Evolutionary conservation across 495 filamentous ascomycete genomes (phyloP).

Genomic region (Neurospora sp.): DNA sequence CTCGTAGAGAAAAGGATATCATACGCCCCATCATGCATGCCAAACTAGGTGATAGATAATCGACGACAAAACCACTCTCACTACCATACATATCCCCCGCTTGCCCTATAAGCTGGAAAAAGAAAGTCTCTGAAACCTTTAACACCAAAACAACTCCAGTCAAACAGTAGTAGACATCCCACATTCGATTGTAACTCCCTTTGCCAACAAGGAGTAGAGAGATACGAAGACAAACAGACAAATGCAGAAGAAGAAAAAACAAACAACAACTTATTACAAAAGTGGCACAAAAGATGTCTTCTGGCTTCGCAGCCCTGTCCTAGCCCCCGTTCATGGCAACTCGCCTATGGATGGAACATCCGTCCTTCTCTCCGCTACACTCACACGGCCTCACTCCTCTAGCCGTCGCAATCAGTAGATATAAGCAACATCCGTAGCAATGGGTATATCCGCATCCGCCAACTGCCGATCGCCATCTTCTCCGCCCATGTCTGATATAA

Average conservation of each 20-base stretch:
- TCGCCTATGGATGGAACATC: neutral
- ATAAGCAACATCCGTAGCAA: neutral
- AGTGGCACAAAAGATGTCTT: neutral
- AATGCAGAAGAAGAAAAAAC: neutral
- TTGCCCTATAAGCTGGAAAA: neutral
- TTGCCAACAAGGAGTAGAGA: neutral
- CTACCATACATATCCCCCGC: neutral
- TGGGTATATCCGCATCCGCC: neutral
- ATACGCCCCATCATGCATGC: neutral
- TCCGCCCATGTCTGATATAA: neutral
- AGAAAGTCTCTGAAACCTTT: neutral
- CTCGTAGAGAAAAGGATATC: neutral
- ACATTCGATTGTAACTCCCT: neutral
- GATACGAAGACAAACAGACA: neutral
- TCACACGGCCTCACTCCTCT: neutral
- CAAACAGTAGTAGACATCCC: neutral
- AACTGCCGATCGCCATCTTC: neutral
- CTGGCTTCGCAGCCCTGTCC: neutral
- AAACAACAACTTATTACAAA: neutral
- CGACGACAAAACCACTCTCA: neutral
- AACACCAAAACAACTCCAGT: neutral
- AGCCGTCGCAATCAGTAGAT: neutral
- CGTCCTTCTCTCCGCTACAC: neutral
- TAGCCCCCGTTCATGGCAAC: neutral
- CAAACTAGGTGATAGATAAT: neutral